These are phyloP conservation scores for Dactylonectria estremocensis DNA, from an alignment of 2,329 filamentous ascomycete species.

Conservation along the genomic window DNA sequence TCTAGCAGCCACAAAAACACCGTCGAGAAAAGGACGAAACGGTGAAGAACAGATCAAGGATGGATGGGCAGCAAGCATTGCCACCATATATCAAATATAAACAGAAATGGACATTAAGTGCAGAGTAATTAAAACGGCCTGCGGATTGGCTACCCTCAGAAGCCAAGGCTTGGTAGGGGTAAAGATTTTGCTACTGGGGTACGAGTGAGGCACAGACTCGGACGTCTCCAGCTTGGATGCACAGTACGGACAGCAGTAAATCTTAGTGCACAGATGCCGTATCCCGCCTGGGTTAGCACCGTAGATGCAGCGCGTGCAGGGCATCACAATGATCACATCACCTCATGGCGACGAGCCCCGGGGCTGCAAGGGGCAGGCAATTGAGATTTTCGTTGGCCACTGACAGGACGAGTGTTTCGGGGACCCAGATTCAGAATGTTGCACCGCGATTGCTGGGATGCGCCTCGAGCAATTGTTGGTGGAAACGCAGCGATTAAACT, in stretches of 20 bases:
- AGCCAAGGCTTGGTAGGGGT: neutral
- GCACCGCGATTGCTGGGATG: conserved; percentile 20
- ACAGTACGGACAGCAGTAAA: too few relatives aligned
- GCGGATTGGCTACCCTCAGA: neutral
- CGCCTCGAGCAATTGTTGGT: conserved; percentile 22
- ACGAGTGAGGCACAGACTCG: neutral
- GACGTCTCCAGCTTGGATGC: too few relatives aligned
- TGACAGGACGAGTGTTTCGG: conserved; percentile 22
- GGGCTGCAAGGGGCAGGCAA: neutral
- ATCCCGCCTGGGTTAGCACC: neutral
- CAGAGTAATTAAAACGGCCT: neutral
- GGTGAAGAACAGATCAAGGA: conserved; percentile 7
- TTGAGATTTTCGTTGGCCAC: conserved; percentile 8
- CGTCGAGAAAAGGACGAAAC: conserved; percentile 3
- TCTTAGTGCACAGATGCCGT: neutral
- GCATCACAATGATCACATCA: neutral
- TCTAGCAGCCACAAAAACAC: conserved; percentile 11
- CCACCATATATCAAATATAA: conserved; percentile 13
- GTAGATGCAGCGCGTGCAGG: neutral
- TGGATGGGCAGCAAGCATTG: conserved; percentile 14
- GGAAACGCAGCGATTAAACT: conserved; percentile 10
- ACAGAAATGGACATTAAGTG: neutral
- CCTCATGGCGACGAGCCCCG: neutral
- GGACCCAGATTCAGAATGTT: conserved; percentile 28
- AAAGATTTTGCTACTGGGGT: too few relatives aligned